phyloP scores from a whole-genome alignment of 441 rosid genomes.

The Aleurites moluccanus region DNA sequence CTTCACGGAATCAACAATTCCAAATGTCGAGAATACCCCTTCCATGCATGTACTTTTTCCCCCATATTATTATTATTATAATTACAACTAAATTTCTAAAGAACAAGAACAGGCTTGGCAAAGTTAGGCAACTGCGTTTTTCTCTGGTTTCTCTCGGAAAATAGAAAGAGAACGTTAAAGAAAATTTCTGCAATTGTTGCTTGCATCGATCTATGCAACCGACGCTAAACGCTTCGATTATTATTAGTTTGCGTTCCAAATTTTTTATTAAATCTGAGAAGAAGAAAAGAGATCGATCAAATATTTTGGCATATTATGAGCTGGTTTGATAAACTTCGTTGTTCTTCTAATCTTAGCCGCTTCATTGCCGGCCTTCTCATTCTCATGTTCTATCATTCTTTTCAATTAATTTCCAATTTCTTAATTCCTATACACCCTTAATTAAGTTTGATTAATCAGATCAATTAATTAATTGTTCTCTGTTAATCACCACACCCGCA shows the following conservation, averaged over 20 bases:
- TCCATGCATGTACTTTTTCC: too few relatives aligned
- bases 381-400: constrained; percentile 48
- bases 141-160: not conserved
- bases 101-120: too few relatives aligned
- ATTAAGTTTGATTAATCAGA: not conserved
- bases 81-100: too few relatives aligned
- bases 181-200: not conserved
- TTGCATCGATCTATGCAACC: constrained; percentile 23
- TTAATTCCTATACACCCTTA: constrained; percentile 55
- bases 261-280: too few relatives aligned
- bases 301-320: constrained; percentile 39
- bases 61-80: too few relatives aligned
- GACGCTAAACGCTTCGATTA: not conserved
- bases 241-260: too few relatives aligned
- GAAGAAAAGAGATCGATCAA: not conserved
- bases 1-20: too few relatives aligned
- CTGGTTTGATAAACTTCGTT: constrained; percentile 51
- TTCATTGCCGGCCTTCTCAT: constrained; percentile 55
- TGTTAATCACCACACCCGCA: not conserved
- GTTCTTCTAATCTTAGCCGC: constrained; percentile 59
- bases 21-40: too few relatives aligned
- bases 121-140: too few relatives aligned
- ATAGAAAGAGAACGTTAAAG: not conserved
- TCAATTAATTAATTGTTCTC: not conserved
- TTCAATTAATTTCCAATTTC: constrained; percentile 52